Evolutionary conservation across 2,329 filamentous ascomycete species (phyloP), one percentile per base, ranked within the genome.

Genomic region (Geosmithia flava): DNA sequence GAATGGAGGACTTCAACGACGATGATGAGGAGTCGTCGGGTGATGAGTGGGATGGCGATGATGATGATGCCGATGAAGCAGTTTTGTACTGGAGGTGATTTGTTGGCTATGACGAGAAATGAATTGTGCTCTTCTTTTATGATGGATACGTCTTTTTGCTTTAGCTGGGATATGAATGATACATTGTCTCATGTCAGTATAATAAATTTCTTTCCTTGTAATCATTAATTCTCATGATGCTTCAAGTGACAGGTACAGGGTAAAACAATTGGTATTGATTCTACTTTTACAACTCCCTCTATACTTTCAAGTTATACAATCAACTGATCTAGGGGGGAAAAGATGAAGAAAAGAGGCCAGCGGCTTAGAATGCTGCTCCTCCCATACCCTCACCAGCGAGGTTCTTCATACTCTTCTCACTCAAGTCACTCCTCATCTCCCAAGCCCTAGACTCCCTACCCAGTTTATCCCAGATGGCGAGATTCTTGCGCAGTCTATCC

Each of bases 1-100:
- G 74, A 20, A 86, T 88, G 69, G 78, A 75, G 1, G 85, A 91
- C 59, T 90, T 91, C 55, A 62, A 86, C 15, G 63, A 85, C 63
- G 71, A 70, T 3, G 72, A 76, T 49, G 74, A 78, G 37, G 72
- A 78, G 39, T 69, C 67, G 3, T 69, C 68, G 2, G 75, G 77
- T 63, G 74, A 68, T 1, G 75, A 78, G 29, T 78, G 74, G 77
- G 71, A 80, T 46, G 78, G 76, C 4, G 75, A 78, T 45, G 65
- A 70, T 37, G 71, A 75, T 44, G 72, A 75, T 50, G 70, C 72
- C 30, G 70, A 66, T 30, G 58, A 60, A 41, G 48, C 55, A 17
- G 55, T 63, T n/a, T 56, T 63, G 47, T 53, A 59, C 29, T 62
- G 57, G 56, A 53, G 51, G 44, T 55, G 50, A 48, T 39, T 45